Conservation (phyloP, 345 rosid genomes). For the Populus alba region DNA sequence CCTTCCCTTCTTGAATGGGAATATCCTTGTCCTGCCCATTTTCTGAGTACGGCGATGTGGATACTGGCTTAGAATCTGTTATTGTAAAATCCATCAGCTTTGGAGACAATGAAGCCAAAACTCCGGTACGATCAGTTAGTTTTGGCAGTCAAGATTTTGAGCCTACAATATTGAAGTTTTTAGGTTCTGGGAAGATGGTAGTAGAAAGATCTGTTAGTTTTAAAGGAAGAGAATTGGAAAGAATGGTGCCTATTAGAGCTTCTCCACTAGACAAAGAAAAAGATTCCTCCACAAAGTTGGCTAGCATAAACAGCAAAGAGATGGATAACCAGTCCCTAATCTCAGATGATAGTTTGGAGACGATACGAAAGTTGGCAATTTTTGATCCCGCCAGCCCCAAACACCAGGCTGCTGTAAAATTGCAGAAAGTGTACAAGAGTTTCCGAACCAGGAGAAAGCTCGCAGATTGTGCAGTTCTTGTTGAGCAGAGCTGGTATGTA, state of each 20-base stretch:
- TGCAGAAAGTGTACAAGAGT: conserved; percentile 92
- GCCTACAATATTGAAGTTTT: conserved; percentile 57
- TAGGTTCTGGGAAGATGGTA: conserved; percentile 71
- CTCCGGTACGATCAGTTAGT: conserved; percentile 64
- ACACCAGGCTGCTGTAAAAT: conserved; percentile 75
- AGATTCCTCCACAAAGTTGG: conserved; percentile 3
- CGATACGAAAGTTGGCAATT: conserved; percentile 25
- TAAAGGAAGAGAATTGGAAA: conserved; percentile 55
- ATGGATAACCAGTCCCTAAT: conserved; percentile 12
- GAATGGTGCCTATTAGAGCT: conserved; percentile 41
- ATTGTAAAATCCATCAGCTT: conserved; percentile 71
- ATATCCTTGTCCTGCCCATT: conserved; percentile 57
- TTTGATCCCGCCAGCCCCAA: conserved; percentile 56
- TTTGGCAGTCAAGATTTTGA: conserved; percentile 51
- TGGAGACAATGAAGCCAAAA: conserved; percentile 60
- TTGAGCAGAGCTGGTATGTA: conserved; percentile 81
- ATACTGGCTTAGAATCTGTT: conserved; percentile 61
- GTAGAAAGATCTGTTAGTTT: conserved; percentile 79
- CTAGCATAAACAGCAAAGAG: conserved; percentile 3
- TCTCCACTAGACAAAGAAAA: conserved; percentile 22
- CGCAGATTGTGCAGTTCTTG: conserved; percentile 91
- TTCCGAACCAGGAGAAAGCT: conserved; percentile 90
- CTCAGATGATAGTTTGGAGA: conserved; percentile 12
- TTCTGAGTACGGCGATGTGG: conserved; percentile 53
- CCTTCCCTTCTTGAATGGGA: conserved; percentile 54